Conservation (phyloP, 1,284 basidiomycete species). For the Cryptococcus sp. region DNA sequence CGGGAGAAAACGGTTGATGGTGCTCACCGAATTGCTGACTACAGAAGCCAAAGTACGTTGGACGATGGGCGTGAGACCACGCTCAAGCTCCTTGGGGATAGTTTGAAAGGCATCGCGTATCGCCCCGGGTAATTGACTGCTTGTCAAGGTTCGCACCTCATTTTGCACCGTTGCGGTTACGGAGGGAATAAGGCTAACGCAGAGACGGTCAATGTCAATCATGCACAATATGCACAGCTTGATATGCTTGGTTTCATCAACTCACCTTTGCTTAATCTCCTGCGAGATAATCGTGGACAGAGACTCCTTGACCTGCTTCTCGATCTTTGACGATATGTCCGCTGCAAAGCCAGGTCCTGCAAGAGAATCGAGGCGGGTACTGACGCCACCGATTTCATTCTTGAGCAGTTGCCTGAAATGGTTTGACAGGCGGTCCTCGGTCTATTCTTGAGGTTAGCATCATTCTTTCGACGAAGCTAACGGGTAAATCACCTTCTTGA, state of each 20-base stretch:
- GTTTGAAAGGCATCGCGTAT: constrained; percentile 28
- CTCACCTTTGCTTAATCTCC: constrained; percentile 30
- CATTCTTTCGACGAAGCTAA: not conserved
- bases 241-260: not conserved
- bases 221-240: not conserved
- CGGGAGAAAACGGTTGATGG: not conserved
- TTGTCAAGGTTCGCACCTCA: constrained; percentile 23
- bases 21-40: constrained; percentile 30
- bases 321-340: constrained; percentile 27
- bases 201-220: not conserved
- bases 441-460: constrained; percentile 18
- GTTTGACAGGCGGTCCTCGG: constrained; percentile 34
- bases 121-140: constrained; percentile 21
- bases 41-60: constrained; percentile 28
- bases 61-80: constrained; percentile 24
- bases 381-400: constrained; percentile 18
- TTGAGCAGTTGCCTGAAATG: constrained; percentile 28
- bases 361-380: constrained; percentile 19
- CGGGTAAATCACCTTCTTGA: constrained; percentile 18
- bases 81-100: constrained; percentile 33
- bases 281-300: constrained; percentile 23
- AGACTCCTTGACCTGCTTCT: constrained; percentile 27
- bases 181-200: constrained; percentile 22
- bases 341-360: constrained; percentile 15
- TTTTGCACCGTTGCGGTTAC: constrained; percentile 24